Evolutionary conservation across 768 basidiomycete genomes (phyloP), one percentile per base, ranked within the genome.

Genomic region (Leccinum pellstonianum): DNA sequence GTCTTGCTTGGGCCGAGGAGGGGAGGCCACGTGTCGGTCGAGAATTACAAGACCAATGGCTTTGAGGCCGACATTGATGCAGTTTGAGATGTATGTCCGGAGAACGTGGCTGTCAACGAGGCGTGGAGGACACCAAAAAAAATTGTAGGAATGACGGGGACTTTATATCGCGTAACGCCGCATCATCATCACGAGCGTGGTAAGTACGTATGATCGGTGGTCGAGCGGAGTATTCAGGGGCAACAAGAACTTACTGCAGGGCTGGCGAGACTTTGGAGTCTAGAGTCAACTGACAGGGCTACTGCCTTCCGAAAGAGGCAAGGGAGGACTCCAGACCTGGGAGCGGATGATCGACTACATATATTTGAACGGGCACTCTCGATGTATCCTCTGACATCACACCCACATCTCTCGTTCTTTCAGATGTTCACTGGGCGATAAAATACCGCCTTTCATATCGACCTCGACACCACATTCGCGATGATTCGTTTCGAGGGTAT

Each of bases 401-500:
- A 17, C 59, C 43, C 43, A 12, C 41, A 62, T 50, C 50, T 19
- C 21, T 48, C 31, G 37, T 62, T 29, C 49, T 8, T 21, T 4
- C 52, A 6, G 14, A 65, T 58, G 63, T 43, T 31, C 52, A 1
- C 57, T 60, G 54, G 7, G 31, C 51, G 7, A 57, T 65, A 55
- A 56, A 52, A 49, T 29, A 37, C n/a, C 43, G 51, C 38, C 49
- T 17, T 47, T 54, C 56, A 51, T 52, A 47, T 53, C 51, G 43
- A 38, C 58, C 9, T 21, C 55, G 4, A 52, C 29, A 43, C 4
- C 46, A n/a, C 54, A 59, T 46, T n/a, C n/a, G 11, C 43, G 29
- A 91, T 91, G 89, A 91, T 91, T 70, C 84, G 88, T 55, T 90
- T 91, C 79, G 88, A 91, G 71, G 82, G 79, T 57, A 77, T 91